Evolutionary conservation across 2,329 filamentous ascomycete species (phyloP).

Genomic region (Catunica adiposa): DNA sequence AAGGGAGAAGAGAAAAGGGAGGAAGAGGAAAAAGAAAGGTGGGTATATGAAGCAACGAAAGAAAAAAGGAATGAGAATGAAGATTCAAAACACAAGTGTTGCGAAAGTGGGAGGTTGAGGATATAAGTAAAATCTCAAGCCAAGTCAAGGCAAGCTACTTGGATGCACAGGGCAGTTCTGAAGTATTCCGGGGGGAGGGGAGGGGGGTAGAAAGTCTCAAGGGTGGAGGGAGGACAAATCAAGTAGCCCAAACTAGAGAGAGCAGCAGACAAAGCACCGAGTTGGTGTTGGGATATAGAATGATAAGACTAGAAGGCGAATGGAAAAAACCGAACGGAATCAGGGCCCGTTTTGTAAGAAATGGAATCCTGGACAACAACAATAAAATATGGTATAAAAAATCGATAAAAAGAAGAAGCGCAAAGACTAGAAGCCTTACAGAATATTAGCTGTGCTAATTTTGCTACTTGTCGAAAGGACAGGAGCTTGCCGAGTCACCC

Average conservation of each 20-base stretch:
- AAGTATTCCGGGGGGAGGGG: not conserved
- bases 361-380: not conserved
- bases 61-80: slow-evolving; percentile 1
- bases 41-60: too few species aligned
- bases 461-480: not conserved
- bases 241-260: not conserved
- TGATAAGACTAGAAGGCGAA: not conserved
- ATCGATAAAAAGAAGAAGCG: too few species aligned
- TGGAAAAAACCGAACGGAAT: not conserved
- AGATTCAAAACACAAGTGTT: not conserved
- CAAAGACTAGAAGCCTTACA: not conserved
- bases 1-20: not conserved
- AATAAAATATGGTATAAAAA: too few species aligned
- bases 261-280: not conserved
- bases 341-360: not conserved
- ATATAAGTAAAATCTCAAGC: not conserved
- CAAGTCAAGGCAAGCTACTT: not conserved
- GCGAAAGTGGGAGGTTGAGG: not conserved
- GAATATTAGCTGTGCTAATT: not conserved
- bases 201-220: not conserved
- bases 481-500: not conserved
- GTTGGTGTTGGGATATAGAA: not conserved
- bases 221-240: not conserved
- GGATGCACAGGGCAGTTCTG: not conserved
- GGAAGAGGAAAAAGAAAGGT: not conserved